Evolutionary conservation across 805 yeast species (phyloP).

Genomic region (Yarrowia sp.): DNA sequence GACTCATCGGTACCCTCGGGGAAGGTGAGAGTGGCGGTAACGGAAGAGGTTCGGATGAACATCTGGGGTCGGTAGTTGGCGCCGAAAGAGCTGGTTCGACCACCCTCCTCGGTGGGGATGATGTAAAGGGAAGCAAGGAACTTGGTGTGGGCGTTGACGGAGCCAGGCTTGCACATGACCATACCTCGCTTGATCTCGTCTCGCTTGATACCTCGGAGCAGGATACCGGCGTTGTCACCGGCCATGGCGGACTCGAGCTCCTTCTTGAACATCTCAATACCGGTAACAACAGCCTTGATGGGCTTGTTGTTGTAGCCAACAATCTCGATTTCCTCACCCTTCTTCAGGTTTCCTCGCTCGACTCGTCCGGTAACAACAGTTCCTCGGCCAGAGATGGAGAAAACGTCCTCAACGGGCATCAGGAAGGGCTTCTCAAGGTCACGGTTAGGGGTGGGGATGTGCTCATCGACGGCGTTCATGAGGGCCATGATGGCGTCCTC

Average conservation of each 20-base stretch:
- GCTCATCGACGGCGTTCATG: constrained; percentile 87
- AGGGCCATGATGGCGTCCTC: constrained; percentile 75
- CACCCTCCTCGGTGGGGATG: constrained; percentile 96
- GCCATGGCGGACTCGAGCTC: constrained; percentile 97
- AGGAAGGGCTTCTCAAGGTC: constrained; percentile 94
- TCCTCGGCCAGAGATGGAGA: constrained; percentile 99
- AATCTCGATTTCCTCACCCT: constrained; percentile 97
- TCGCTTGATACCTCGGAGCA: constrained; percentile 97
- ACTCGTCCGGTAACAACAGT: constrained; percentile 99
- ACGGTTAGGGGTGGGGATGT: constrained; percentile 95
- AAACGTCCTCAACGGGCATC: constrained; percentile 96
- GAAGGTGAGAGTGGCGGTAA: constrained; percentile 84
- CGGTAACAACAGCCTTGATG: constrained; percentile 91
- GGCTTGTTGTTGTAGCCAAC: constrained; percentile 88
- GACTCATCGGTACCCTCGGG: constrained; percentile 83
- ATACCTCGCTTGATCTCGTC: constrained; percentile 96
- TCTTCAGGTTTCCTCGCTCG: constrained; percentile 95
- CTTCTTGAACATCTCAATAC: constrained; percentile 99
- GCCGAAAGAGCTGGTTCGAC: constrained; percentile 96
- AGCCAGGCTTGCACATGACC: constrained; percentile 91
- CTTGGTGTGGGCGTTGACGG: constrained; percentile 89
- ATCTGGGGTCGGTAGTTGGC: constrained; percentile 97
- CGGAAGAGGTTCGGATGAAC: constrained; percentile 94
- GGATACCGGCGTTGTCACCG: constrained; percentile 98
- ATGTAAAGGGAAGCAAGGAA: constrained; percentile 91